These are phyloP conservation scores for Escallonia herrerae DNA, from an alignment of 129 eudicot genomes.

Conservation along the genomic window DNA sequence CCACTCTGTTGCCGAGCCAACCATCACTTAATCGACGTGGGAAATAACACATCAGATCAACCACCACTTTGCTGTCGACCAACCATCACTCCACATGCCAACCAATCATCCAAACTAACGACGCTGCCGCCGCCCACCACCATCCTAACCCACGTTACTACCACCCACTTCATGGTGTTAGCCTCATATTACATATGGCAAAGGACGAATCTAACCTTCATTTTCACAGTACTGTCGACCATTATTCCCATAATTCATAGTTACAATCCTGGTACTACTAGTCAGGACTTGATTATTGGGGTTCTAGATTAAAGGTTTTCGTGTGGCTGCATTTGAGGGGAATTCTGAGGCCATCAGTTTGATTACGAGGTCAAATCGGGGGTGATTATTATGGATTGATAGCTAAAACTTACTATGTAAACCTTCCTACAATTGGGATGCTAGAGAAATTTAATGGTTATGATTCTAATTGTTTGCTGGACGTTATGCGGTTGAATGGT, in stretches of 20 bases:
- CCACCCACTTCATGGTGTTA: constrained; percentile 15
- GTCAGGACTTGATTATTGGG: constrained; percentile 27
- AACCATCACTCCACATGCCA: too few species aligned
- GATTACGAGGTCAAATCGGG: constrained; percentile 21
- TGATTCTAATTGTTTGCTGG: constrained; percentile 15
- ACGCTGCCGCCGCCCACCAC: too few species aligned
- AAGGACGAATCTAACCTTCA: constrained; percentile 34
- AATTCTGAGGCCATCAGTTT: constrained; percentile 45
- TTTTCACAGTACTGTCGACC: constrained; percentile 23
- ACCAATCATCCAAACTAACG: too few species aligned
- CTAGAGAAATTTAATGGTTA: constrained; percentile 32
- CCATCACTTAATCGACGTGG: too few species aligned
- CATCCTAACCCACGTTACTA: too few species aligned
- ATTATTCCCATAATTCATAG: constrained; percentile 23
- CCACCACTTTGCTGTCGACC: too few species aligned
- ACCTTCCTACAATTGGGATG: constrained; percentile 50
- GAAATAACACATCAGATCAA: too few species aligned
- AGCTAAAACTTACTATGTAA: constrained; percentile 25
- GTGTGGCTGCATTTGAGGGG: constrained; percentile 37
- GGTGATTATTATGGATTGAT: constrained; percentile 26
- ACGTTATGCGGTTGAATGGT: constrained; percentile 27
- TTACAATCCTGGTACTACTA: constrained; percentile 48
- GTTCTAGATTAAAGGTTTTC: constrained; percentile 41
- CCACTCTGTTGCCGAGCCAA: too few species aligned
- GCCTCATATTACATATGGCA: constrained; percentile 36